These are phyloP conservation scores for Daedaleopsis nitida DNA, from an alignment of 768 basidiomycete genomes.

Conservation along the genomic window DNA sequence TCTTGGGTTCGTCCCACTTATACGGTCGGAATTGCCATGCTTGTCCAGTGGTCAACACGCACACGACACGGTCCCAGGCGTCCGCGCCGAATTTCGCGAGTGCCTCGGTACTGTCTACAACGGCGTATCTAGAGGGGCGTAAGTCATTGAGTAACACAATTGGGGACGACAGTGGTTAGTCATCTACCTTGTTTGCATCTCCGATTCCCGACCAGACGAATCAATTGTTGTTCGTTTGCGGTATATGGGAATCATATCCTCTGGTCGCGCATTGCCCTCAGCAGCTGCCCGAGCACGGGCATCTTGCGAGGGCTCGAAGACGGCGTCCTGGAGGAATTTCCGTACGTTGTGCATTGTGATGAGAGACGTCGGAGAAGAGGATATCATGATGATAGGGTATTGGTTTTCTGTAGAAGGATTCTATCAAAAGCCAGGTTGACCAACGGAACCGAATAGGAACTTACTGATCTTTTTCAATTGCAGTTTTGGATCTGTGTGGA, in stretches of 20 bases:
- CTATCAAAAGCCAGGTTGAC: background rate
- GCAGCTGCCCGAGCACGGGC: slow-evolving; percentile 68
- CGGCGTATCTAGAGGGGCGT: slow-evolving; percentile 56
- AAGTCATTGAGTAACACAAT: background rate
- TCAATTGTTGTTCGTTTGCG: slow-evolving; percentile 77
- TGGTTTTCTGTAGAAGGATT: slow-evolving; percentile 55
- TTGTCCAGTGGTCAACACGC: slow-evolving; percentile 98
- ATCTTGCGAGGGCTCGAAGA: slow-evolving; percentile 73
- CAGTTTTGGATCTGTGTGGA: slow-evolving; percentile 51
- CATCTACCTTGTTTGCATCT: slow-evolving; percentile 38
- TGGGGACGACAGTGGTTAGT: background rate
- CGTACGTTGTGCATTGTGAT: slow-evolving; percentile 99
- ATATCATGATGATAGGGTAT: slow-evolving; percentile 97
- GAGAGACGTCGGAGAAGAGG: slow-evolving; percentile 91
- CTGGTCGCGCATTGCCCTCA: slow-evolving; percentile 72
- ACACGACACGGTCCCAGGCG: slow-evolving; percentile 96
- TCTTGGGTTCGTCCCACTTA: slow-evolving; percentile 93
- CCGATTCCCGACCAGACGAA: slow-evolving; percentile 60
- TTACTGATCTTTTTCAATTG: slow-evolving; percentile 71
- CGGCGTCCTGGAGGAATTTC: slow-evolving; percentile 86
- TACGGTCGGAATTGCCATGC: slow-evolving; percentile 98
- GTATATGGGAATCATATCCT: slow-evolving; percentile 88
- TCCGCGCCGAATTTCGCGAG: slow-evolving; percentile 90
- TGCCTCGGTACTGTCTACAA: slow-evolving; percentile 92
- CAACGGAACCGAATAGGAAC: background rate